phyloP scores from a whole-genome alignment of 2,329 filamentous ascomycete species.

The Colletotrichum sp. region DNA sequence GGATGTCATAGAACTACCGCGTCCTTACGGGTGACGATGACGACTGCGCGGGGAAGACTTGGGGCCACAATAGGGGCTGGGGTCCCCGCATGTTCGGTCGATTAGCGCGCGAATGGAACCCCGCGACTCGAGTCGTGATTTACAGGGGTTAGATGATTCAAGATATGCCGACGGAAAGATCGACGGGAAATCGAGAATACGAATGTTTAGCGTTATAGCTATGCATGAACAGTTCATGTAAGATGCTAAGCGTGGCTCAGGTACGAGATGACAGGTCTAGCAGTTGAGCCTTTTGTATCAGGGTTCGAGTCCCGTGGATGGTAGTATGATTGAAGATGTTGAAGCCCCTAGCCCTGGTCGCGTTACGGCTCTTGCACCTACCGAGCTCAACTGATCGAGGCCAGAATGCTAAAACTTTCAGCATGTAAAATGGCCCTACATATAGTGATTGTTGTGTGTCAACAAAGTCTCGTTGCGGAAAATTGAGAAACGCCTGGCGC shows the following conservation, averaged over 20 bases:
- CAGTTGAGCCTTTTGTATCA: too few species aligned
- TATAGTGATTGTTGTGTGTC: too few species aligned
- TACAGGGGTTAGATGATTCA: background rate
- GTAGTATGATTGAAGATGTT: too few species aligned
- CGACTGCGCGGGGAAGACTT: background rate
- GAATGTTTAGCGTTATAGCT: background rate
- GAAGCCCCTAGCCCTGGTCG: too few species aligned
- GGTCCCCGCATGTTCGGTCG: constrained; percentile 7
- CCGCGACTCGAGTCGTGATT: background rate
- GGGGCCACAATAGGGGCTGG: background rate
- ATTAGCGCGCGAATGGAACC: constrained; percentile 7
- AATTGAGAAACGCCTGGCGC: too few species aligned
- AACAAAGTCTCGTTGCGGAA: too few species aligned
- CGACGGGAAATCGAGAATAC: background rate
- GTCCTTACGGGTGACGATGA: background rate
- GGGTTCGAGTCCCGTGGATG: too few species aligned
- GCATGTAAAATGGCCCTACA: too few species aligned
- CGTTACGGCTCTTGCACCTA: too few species aligned
- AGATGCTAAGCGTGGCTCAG: too few species aligned
- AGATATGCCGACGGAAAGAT: background rate
- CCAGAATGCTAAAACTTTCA: too few species aligned
- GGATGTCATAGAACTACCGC: background rate
- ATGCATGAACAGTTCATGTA: background rate
- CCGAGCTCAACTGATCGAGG: too few species aligned
- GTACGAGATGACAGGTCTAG: background rate